Base-by-base conservation (phyloP, 208 protist species). In the Leishmania tropica region DNA sequence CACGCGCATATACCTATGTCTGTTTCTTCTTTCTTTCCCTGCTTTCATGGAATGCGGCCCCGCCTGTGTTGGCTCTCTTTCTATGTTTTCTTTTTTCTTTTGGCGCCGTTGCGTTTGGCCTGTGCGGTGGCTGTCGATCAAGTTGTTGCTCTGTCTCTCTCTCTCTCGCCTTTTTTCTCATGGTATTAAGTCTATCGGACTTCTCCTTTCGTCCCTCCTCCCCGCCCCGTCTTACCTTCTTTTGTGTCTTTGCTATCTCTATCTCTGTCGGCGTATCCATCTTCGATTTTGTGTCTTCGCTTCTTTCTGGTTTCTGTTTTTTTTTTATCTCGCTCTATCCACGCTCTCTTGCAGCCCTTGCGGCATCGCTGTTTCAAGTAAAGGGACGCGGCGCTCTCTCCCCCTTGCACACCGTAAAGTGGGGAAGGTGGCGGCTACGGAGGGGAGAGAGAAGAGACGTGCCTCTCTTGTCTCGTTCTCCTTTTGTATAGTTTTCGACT, bases 291-390 rank as follows among this genome's bases (percentile, higher is more conserved):
- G 10, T 58, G 28, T 58, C 2, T 40, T 56, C 40, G 3, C 45
- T 1, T 42, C 51, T 2, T 19, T 74, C 68, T 74, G 21, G 42
- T 54, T 53, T 24, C 31, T 37, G 19, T 74, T 17, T 54, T 35
- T 28, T 24, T 10, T 72, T 31, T 28, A 5, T 72, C 13, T 40
- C 17, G 28, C 45, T 56, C 37, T 40, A 47, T 56, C 19, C 45
- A 31, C 31, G 37, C 24, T 37, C 8, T 73, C 47, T 74, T 64
- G 78, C 47, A 58, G 28, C 56, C 47, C 35, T 48, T 28, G n/a
- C 70, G 70, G 70, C 24, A 74, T 74, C 70, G 70, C 45, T 51
- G 70, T 53, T 31, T 53, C 45, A 54, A 51, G 5, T 54, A 42
- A 79, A n/a, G 19, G 24, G 19, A n/a, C 11, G 24, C 42, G 10